Percentiles rank a stretch among this genome's conserved stretches.
Evolutionary conservation across 1,139 yeast species (phyloP).

Genomic region (Candida neerlandica): DNA sequence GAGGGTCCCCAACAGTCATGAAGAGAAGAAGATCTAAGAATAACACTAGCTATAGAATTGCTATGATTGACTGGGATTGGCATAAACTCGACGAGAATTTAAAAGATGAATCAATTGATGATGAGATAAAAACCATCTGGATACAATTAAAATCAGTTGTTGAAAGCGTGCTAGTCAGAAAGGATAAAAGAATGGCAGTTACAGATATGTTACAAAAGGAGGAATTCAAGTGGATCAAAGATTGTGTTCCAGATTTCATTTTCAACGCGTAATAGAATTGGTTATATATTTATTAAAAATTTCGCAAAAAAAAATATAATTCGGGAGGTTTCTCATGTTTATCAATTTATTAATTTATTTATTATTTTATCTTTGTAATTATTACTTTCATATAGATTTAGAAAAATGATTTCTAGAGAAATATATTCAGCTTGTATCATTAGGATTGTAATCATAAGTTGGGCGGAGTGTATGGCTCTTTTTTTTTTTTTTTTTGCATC

Average conservation of each 20-base stretch:
- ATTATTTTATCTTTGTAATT: not conserved
- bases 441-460: not conserved
- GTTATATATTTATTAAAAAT: too few relatives aligned
- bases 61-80: constrained; percentile 95
- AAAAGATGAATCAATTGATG: constrained; percentile 13
- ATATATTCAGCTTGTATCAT: not conserved
- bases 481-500: not conserved
- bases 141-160: constrained; percentile 31
- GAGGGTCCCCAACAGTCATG: constrained; percentile 48
- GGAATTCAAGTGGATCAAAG: constrained; percentile 26
- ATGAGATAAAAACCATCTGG: constrained; percentile 27
- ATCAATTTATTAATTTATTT: not conserved
- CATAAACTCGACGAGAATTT: constrained; percentile 22
- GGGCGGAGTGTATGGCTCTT: not conserved
- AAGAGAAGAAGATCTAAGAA: constrained; percentile 53
- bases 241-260: constrained; percentile 18
- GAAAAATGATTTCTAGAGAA: not conserved
- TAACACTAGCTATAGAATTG: constrained; percentile 84
- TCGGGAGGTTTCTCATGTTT: not conserved
- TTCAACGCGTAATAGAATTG: constrained; percentile 4
- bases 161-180: constrained; percentile 40
- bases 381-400: constrained; percentile 1
- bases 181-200: constrained; percentile 33
- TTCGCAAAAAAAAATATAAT: too few relatives aligned
- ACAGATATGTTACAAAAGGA: constrained; percentile 16